These are phyloP conservation scores for Moesziomyces aphidis DNA, from an alignment of 1,284 basidiomycete genomes.

Conservation along the genomic window DNA sequence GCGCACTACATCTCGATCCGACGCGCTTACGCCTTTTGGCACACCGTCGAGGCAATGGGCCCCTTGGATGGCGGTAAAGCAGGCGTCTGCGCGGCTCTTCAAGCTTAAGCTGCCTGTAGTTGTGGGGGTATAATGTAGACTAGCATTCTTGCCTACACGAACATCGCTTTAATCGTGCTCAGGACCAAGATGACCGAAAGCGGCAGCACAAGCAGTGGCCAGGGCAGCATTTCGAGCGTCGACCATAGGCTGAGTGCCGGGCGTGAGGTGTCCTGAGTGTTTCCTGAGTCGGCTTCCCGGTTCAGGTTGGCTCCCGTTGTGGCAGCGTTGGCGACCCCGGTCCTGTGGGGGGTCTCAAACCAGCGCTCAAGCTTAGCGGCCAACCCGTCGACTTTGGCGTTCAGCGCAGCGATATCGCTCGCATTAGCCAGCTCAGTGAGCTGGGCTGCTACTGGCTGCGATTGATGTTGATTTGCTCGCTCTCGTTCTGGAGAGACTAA, in stretches of 20 bases:
- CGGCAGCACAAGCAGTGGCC: too few species aligned
- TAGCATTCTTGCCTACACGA: too few species aligned
- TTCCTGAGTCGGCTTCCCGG: too few species aligned
- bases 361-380: constrained; percentile 16
- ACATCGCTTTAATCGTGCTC: constrained; percentile 2
- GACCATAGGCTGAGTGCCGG: too few species aligned
- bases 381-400: constrained; percentile 14
- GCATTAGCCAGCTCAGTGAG: neutral
- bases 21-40: constrained; percentile 63
- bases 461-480: neutral
- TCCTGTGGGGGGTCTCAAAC: neutral
- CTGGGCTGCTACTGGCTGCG: neutral
- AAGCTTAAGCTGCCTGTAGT: constrained; percentile 5
- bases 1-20: constrained; percentile 74
- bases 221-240: too few species aligned
- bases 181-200: too few species aligned
- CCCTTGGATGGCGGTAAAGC: constrained; percentile 10
- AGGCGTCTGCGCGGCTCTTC: constrained; percentile 47
- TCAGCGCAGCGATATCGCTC: constrained; percentile 5
- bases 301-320: too few species aligned
- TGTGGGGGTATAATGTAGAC: neutral
- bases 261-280: too few species aligned
- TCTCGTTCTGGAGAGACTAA: neutral
- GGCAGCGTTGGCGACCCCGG: neutral
- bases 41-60: constrained; percentile 52